Evolutionary conservation across 768 basidiomycete genomes (phyloP).

Genomic region (Psilocybe tampanensis): DNA sequence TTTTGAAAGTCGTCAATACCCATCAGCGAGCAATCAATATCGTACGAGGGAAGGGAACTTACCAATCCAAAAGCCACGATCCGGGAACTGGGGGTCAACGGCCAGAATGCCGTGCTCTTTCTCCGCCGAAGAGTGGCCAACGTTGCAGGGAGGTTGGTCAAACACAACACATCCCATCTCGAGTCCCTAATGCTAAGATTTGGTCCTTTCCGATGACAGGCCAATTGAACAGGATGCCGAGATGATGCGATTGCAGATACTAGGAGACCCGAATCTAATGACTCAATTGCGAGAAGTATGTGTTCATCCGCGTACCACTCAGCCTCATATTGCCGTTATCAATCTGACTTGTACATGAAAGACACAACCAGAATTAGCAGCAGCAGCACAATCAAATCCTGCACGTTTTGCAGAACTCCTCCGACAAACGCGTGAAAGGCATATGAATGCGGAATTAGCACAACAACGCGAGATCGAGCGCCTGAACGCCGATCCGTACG

Average conservation of each 20-base stretch:
- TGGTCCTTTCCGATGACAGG: constrained; percentile 37
- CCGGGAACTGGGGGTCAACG: constrained; percentile 58
- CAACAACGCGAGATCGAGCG: constrained; percentile 62
- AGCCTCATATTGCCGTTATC: background rate
- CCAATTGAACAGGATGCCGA: constrained; percentile 81
- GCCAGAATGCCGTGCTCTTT: constrained; percentile 64
- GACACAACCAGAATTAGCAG: constrained; percentile 82
- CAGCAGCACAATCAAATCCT: constrained; percentile 69
- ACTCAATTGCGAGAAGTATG: constrained; percentile 67
- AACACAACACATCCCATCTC: background rate
- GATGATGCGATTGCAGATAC: constrained; percentile 85
- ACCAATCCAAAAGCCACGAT: constrained; percentile 70
- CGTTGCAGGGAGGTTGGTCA: constrained; percentile 42
- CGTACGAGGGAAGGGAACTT: constrained; percentile 67
- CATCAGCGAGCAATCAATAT: constrained; percentile 70
- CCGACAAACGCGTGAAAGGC: constrained; percentile 59
- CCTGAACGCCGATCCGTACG: constrained; percentile 87
- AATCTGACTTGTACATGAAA: constrained; percentile 28
- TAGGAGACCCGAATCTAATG: constrained; percentile 86
- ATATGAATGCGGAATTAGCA: constrained; percentile 52
- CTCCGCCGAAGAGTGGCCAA: constrained; percentile 61
- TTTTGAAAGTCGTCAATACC: constrained; percentile 71
- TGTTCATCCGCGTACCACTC: constrained; percentile 13
- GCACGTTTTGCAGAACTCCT: constrained; percentile 76
- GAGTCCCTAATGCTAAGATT: background rate